Evolutionary conservation across 371 early-diverging fungal species (phyloP).

Genomic region (Zancudomyces culisetae): DNA sequence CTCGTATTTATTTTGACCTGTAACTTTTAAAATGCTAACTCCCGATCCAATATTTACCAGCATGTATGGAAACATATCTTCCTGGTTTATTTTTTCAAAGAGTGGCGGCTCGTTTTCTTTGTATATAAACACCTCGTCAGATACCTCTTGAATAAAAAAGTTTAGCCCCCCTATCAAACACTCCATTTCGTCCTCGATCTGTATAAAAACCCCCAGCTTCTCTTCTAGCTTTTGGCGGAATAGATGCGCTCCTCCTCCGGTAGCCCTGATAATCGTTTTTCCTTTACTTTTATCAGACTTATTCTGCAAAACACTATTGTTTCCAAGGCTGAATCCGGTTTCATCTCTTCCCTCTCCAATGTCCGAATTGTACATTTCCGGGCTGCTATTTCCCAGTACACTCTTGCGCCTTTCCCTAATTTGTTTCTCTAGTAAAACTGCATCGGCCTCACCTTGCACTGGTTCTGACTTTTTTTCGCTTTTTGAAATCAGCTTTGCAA

Average conservation of each 20-base stretch:
- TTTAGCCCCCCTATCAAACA: slow-evolving; percentile 56
- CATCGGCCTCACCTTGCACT: no score
- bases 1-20: slow-evolving; percentile 36
- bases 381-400: background rate
- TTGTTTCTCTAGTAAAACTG: no score
- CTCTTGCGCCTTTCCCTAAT: no score
- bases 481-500: slow-evolving; percentile 43
- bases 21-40: slow-evolving; percentile 49
- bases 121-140: slow-evolving; percentile 91
- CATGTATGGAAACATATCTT: slow-evolving; percentile 23
- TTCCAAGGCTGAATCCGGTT: slow-evolving; percentile 26
- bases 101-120: slow-evolving; percentile 52
- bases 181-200: slow-evolving; percentile 23
- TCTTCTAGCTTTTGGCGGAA: slow-evolving; percentile 13
- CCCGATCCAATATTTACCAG: slow-evolving; percentile 55
- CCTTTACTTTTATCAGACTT: no score
- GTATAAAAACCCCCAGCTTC: slow-evolving; percentile 16
- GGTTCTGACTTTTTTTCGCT: slow-evolving; percentile 14
- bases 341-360: background rate
- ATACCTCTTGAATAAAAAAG: slow-evolving; percentile 79
- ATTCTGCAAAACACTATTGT: no score
- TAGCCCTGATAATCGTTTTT: slow-evolving; percentile 19
- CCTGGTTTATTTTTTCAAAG: slow-evolving; percentile 40
- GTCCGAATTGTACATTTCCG: background rate
- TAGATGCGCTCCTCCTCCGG: slow-evolving; percentile 24